Percentiles rank a stretch among this genome's conserved stretches.
phyloP scores from a whole-genome alignment of 768 basidiomycete genomes.

The Tremella mesenterica region DNA sequence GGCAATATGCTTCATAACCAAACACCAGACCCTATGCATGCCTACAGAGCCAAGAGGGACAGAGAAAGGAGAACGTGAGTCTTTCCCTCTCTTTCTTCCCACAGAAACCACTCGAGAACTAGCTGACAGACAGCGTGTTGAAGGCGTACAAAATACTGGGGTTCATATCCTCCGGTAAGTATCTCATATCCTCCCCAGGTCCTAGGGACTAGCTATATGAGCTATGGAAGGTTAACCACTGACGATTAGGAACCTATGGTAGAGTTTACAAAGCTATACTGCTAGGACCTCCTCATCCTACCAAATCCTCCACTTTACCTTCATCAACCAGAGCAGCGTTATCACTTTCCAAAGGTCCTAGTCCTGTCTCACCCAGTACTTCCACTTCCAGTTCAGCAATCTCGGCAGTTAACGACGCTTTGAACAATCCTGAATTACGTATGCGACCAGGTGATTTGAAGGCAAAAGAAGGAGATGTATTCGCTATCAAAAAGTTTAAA shows the following conservation, averaged over 20 bases:
- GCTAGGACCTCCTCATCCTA: slow-evolving; percentile 22
- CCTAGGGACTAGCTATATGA: background rate
- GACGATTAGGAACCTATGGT: slow-evolving; percentile 61
- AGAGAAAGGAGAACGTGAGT: slow-evolving; percentile 50
- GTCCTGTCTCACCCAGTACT: slow-evolving; percentile 4
- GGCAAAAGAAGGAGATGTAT: slow-evolving; percentile 55
- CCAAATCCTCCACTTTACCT: background rate
- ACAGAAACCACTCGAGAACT: background rate
- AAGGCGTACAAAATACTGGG: slow-evolving; percentile 87
- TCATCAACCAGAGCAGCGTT: slow-evolving; percentile 13
- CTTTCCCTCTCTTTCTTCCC: background rate
- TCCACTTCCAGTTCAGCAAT: slow-evolving; percentile 11
- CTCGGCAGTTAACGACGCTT: slow-evolving; percentile 9
- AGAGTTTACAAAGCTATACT: slow-evolving; percentile 86
- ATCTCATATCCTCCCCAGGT: background rate
- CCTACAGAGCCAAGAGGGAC: slow-evolving; percentile 74
- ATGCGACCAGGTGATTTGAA: slow-evolving; percentile 57
- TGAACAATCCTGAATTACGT: slow-evolving; percentile 36
- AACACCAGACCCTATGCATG: slow-evolving; percentile 64
- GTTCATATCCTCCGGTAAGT: slow-evolving; percentile 83
- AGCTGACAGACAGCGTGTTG: slow-evolving; percentile 49
- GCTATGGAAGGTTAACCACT: slow-evolving; percentile 4
- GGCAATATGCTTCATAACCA: too few relatives aligned
- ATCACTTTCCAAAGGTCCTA: slow-evolving; percentile 14
- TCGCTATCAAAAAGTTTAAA: slow-evolving; percentile 99